phyloP scores from a whole-genome alignment of 768 basidiomycete genomes.

The Mycena floridula region DNA sequence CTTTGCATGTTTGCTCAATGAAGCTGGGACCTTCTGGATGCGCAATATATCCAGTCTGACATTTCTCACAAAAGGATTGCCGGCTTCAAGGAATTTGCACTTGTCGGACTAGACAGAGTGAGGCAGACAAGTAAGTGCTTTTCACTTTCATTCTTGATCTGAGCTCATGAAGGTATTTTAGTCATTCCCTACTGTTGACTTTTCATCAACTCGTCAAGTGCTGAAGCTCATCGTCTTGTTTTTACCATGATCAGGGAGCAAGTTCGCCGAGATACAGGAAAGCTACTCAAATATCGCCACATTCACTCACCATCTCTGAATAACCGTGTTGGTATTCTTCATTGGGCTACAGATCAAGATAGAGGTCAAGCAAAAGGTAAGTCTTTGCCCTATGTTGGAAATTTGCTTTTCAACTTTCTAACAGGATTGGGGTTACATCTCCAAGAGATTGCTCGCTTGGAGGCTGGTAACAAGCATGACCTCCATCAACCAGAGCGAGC shows the following conservation, averaged over 20 bases:
- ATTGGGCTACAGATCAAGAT: slow-evolving; percentile 18
- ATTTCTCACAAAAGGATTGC: slow-evolving; percentile 8
- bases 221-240: slow-evolving; percentile 17
- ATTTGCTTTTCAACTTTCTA: neutral
- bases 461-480: slow-evolving; percentile 1
- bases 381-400: neutral
- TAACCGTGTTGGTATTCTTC: slow-evolving; percentile 13
- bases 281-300: slow-evolving; percentile 13
- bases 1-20: slow-evolving; percentile 5
- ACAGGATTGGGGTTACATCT: slow-evolving; percentile 12
- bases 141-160: neutral
- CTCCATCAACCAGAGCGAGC: slow-evolving; percentile 6
- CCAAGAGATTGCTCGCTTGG: slow-evolving; percentile 1
- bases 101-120: slow-evolving; percentile 2
- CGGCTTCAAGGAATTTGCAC: slow-evolving; percentile 8
- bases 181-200: slow-evolving; percentile 14
- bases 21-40: slow-evolving; percentile 4
- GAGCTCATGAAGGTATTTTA: slow-evolving; percentile 3
- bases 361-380: slow-evolving; percentile 18
- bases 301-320: slow-evolving; percentile 7
- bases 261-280: slow-evolving; percentile 12
- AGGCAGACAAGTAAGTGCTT: slow-evolving; percentile 1
- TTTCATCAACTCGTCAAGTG: slow-evolving; percentile 20
- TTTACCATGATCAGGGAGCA: slow-evolving; percentile 16
- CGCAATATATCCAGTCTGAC: slow-evolving; percentile 7